Percentiles rank a stretch among this genome's conserved stretches.
These are phyloP conservation scores for Tuber aestivum DNA, from an alignment of 495 filamentous ascomycete genomes.

Conservation along the genomic window DNA sequence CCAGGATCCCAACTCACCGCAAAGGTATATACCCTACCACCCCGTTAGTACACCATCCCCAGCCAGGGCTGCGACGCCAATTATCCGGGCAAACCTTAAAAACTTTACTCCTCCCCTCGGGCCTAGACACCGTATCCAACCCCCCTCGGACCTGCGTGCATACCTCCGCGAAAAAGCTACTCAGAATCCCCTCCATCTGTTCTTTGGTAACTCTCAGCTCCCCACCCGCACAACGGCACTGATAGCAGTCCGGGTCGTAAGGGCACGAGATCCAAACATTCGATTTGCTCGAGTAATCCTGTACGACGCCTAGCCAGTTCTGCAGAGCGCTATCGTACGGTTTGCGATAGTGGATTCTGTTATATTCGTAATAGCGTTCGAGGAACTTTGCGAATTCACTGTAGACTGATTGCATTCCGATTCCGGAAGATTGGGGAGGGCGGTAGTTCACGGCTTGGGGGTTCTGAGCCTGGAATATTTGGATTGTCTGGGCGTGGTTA, in stretches of 20 bases:
- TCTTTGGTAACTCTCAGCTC: neutral
- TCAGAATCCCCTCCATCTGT: neutral
- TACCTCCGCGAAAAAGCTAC: neutral
- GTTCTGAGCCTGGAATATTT: neutral
- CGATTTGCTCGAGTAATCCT: neutral
- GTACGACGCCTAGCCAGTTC: neutral
- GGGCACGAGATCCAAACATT: neutral
- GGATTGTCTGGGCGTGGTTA: neutral
- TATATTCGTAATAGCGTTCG: neutral
- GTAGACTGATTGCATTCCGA: neutral
- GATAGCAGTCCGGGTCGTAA: neutral
- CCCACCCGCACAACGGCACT: neutral
- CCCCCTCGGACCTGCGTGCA: neutral
- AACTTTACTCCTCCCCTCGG: neutral
- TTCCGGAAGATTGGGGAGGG: neutral
- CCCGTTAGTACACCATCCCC: neutral
- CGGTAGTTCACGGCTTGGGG: neutral
- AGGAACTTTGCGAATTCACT: neutral
- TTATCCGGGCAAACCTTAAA: neutral
- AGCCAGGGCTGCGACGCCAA: neutral
- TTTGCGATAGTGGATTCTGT: neutral
- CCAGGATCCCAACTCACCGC: neutral
- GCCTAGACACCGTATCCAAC: neutral
- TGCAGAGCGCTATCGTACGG: neutral
- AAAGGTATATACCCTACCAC: neutral